Base-by-base conservation (phyloP, 257 asterid genomes). In the Scutellaria barbata region DNA sequence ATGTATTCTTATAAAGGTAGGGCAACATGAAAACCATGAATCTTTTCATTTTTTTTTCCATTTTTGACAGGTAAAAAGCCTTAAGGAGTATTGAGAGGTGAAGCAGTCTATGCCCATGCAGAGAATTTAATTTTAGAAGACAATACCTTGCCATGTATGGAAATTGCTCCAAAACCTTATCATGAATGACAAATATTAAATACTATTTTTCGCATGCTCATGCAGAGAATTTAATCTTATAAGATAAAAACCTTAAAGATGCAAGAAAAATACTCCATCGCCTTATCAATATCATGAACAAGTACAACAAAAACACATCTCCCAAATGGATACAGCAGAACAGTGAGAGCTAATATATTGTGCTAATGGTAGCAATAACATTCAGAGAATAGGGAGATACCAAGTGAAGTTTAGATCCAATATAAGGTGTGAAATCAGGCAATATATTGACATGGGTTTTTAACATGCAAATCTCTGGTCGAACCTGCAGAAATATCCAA, bases 401-500 rank as follows among this genome's bases (percentile, higher is more conserved):
- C 89, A 62, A 69, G 67, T 97, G 96, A 69, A 95, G 98, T 76
- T 92, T 89, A 43, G 92, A 80, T 58, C 99, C 99, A 78, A 95
- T 92, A 71, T 88, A 92, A 13, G 96, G 84, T 11, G 95, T 84
- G 81, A 95, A 95, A 81, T 95, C 99, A 53, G 99, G 96, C 35
- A 95, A 87, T 76, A 92, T 92, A 75, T 95, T 97, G 71, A 95
- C 98, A 72, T 92, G 99, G 74, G 99, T 95, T 85, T 95, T 95
- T 61, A 95, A 80, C 96, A 95, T 79, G 85, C 98, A 95, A 79
- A 95, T 89, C 85, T 95, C 99, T 22, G 92, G 97, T 75, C 99
- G 98, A 76, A 95, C 97, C 99, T 95, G 89, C 86, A 87, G 56
- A 73, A 61, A 62, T 56, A 33, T 64, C 33, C 50, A 68, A 41